Evolutionary conservation across 345 rosid genomes (phyloP).

Genomic region (Fremontodendron californicum): DNA sequence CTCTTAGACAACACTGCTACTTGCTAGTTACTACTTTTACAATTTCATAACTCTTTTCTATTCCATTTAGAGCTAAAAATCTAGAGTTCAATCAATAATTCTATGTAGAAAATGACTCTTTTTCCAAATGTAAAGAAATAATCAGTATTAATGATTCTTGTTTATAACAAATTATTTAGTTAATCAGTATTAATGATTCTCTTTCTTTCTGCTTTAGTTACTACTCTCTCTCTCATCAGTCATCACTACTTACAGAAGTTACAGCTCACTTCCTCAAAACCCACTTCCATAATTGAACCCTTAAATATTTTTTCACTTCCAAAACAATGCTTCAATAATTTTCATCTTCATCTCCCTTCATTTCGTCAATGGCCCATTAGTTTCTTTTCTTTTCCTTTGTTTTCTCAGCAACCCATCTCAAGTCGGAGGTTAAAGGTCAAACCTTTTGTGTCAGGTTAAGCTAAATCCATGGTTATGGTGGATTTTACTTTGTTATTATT

Average conservation of each 20-base stretch:
- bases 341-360: background rate
- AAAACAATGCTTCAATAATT: background rate
- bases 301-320: background rate
- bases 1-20: too few relatives aligned
- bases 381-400: background rate
- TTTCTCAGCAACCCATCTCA: constrained; percentile 1
- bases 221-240: background rate
- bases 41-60: background rate
- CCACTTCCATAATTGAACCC: constrained; percentile 1
- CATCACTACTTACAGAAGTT: background rate
- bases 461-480: background rate
- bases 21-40: too few relatives aligned
- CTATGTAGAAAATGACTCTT: background rate
- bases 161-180: background rate
- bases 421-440: constrained; percentile 2
- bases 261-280: background rate
- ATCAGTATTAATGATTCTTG: background rate
- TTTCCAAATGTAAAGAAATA: background rate
- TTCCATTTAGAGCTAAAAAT: background rate
- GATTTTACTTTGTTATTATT: background rate
- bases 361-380: background rate
- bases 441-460: constrained; percentile 5
- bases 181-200: constrained; percentile 2
- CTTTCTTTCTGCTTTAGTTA: background rate
- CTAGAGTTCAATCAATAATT: background rate